A percentile compares a stretch with the other conserved stretches of the same genome.
These are phyloP conservation scores for Pleurotus djamor DNA, from an alignment of 768 basidiomycete species.

Conservation along the genomic window DNA sequence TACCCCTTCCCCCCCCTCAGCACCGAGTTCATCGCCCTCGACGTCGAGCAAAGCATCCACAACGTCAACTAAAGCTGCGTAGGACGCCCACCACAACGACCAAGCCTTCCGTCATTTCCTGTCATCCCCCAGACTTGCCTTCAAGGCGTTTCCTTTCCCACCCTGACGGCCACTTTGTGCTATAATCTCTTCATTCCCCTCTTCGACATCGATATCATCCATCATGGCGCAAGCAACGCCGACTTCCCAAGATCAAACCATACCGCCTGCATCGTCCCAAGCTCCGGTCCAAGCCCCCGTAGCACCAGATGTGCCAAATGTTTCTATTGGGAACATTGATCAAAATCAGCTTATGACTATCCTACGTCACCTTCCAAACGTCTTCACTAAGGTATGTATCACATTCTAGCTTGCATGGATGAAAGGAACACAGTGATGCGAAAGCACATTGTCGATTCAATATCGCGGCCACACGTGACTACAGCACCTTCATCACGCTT, in stretches of 20 bases:
- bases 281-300: background rate
- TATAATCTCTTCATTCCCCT: too few relatives aligned
- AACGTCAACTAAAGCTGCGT: background rate
- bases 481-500: constrained; percentile 12
- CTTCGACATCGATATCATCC: background rate
- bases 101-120: background rate
- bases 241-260: background rate
- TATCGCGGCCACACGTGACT: constrained; percentile 28
- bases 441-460: background rate
- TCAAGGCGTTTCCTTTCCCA: background rate
- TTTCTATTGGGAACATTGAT: constrained; percentile 30
- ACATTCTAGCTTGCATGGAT: background rate
- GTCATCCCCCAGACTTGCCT: background rate
- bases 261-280: background rate
- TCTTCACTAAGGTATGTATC: constrained; percentile 54
- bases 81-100: background rate
- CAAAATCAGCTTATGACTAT: constrained; percentile 58
- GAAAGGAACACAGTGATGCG: background rate
- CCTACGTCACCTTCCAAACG: constrained; percentile 50
- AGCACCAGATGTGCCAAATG: background rate
- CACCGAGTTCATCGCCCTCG: background rate
- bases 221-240: background rate
- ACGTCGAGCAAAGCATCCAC: background rate
- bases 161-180: too few relatives aligned
- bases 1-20: constrained; percentile 4